Conservation (phyloP, 2,329 filamentous ascomycete genomes). For the Aspergillus vadensis region DNA sequence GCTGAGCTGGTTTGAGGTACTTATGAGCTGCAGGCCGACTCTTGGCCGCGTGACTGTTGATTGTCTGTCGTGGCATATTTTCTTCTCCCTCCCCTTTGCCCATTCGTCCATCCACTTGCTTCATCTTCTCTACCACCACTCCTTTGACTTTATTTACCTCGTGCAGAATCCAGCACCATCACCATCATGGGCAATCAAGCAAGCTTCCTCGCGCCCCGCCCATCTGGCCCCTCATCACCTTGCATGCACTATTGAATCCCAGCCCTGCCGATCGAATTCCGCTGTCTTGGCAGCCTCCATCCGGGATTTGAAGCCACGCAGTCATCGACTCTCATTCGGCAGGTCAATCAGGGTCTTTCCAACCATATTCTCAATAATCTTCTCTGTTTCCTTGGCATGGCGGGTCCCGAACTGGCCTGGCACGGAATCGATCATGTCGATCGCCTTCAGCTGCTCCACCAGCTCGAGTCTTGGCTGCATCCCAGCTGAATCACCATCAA, state of each 20-base stretch:
- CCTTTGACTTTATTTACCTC: background rate
- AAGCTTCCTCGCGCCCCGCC: background rate
- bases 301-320: background rate
- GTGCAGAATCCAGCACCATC: background rate
- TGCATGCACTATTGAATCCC: slow-evolving; percentile 17
- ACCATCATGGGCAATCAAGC: background rate
- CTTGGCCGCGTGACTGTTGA: background rate
- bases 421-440: background rate
- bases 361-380: background rate
- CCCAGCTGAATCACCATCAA: background rate
- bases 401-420: background rate
- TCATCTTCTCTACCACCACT: background rate
- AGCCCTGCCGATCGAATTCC: slow-evolving; percentile 6
- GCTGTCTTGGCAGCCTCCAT: background rate
- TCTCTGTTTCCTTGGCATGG: background rate
- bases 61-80: too few relatives aligned
- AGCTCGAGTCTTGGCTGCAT: background rate
- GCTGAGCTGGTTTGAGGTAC: too few relatives aligned
- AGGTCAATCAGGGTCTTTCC: too few relatives aligned
- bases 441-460: background rate
- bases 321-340: background rate
- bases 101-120: background rate
- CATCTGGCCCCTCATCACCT: slow-evolving; percentile 2
- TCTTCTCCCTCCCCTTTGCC: too few relatives aligned
- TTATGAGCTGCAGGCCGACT: too few relatives aligned